phyloP scores from a whole-genome alignment of 495 filamentous ascomycete genomes.

The Penicillium canariense region DNA sequence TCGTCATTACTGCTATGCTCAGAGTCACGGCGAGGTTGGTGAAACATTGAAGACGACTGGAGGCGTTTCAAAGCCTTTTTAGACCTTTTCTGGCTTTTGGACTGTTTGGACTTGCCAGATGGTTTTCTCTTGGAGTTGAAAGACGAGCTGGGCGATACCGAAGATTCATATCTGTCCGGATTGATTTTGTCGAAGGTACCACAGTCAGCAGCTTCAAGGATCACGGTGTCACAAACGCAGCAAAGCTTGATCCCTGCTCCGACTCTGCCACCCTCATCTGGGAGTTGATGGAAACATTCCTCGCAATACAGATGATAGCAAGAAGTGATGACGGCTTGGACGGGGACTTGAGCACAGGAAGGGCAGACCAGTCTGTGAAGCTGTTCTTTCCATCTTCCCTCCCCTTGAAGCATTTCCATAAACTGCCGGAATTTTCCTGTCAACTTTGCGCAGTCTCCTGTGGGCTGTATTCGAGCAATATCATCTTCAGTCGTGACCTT shows the following conservation, averaged over 20 bases:
- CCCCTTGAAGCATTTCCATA: conserved; percentile 24
- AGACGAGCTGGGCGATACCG: background rate
- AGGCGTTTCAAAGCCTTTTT: background rate
- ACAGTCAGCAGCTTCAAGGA: conserved; percentile 13
- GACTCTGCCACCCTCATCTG: conserved; percentile 14
- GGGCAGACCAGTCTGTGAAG: conserved; percentile 32
- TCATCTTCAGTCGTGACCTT: background rate
- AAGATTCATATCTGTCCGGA: background rate
- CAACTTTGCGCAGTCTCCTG: conserved; percentile 8
- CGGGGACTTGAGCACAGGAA: conserved; percentile 27
- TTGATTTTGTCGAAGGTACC: background rate
- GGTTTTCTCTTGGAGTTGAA: background rate
- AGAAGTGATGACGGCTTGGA: conserved; percentile 36
- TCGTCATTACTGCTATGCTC: conserved; percentile 8
- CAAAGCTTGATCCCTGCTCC: conserved; percentile 22
- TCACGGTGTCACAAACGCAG: conserved; percentile 13
- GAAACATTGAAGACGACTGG: background rate
- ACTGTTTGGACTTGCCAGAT: background rate
- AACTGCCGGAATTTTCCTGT: conserved; percentile 25
- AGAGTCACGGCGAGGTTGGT: background rate
- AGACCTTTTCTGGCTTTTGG: background rate
- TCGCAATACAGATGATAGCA: conserved; percentile 52
- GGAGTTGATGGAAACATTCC: conserved; percentile 38
- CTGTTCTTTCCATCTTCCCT: conserved; percentile 20
- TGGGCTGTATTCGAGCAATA: background rate